phyloP scores from a whole-genome alignment of 164 flowering plant species.

The Piper longum region DNA sequence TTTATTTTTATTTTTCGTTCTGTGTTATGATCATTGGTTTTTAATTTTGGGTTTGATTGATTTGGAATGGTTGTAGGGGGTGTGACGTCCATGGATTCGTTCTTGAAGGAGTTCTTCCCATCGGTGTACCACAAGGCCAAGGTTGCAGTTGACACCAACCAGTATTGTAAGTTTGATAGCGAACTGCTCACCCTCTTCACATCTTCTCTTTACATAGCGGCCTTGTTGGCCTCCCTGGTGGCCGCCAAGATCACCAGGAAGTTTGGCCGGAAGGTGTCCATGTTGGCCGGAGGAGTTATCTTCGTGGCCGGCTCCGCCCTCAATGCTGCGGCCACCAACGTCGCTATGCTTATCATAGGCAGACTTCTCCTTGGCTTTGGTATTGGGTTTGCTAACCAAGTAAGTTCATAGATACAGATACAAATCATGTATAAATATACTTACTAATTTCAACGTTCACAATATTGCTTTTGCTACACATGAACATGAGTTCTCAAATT shows the following conservation, averaged over 20 bases:
- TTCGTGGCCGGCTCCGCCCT: constrained; percentile 22
- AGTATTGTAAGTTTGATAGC: constrained; percentile 20
- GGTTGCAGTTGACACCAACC: neutral
- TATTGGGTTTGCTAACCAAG: constrained; percentile 35
- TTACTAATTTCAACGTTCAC: too few relatives aligned
- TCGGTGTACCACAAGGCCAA: constrained; percentile 7
- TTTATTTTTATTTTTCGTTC: too few relatives aligned
- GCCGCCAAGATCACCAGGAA: constrained; percentile 18
- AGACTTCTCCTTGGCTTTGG: constrained; percentile 30
- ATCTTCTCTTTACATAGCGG: constrained; percentile 33
- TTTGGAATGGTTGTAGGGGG: constrained; percentile 12
- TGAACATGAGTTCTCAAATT: too few relatives aligned
- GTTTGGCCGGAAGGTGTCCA: constrained; percentile 22
- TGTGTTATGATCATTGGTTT: too few relatives aligned
- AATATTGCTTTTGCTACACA: too few relatives aligned
- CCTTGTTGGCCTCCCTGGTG: constrained; percentile 21
- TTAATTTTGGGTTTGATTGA: too few relatives aligned
- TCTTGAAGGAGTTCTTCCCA: neutral
- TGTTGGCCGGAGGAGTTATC: constrained; percentile 16
- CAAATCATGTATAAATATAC: too few relatives aligned
- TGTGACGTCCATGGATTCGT: constrained; percentile 24
- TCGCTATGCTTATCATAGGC: constrained; percentile 23
- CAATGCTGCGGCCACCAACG: constrained; percentile 16
- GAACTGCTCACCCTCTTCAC: constrained; percentile 23
- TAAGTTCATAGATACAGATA: neutral